Conservation (phyloP, 257 asterid genomes). For the Rehmannia glutinosa region DNA sequence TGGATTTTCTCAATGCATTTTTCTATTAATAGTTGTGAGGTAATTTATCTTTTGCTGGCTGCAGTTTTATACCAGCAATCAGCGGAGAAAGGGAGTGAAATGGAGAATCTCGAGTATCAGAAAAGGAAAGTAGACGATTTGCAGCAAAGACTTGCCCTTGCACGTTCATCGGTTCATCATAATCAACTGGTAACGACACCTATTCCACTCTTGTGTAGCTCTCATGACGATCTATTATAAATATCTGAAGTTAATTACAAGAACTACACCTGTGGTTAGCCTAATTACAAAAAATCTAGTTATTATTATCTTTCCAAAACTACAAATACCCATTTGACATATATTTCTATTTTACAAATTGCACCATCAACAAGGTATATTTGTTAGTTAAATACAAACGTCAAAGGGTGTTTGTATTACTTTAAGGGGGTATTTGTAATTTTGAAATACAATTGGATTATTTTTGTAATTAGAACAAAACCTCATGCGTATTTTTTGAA, state of each 20-base stretch:
- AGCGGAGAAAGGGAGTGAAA: constrained; percentile 70
- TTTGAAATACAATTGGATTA: background rate
- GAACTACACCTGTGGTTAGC: too few relatives aligned
- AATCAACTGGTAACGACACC: constrained; percentile 55
- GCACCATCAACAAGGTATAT: too few relatives aligned
- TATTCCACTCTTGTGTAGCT: too few relatives aligned
- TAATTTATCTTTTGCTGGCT: constrained; percentile 26
- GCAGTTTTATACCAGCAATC: constrained; percentile 83
- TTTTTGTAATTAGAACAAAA: background rate
- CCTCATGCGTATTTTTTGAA: too few relatives aligned
- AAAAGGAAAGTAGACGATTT: constrained; percentile 73
- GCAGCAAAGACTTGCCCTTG: constrained; percentile 61
- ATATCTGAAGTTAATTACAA: background rate
- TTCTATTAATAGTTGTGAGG: background rate
- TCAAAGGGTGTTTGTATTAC: background rate
- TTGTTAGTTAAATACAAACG: too few relatives aligned
- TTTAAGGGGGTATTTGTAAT: background rate
- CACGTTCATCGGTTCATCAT: constrained; percentile 65
- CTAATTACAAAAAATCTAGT: too few relatives aligned
- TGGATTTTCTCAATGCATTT: background rate
- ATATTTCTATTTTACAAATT: background rate
- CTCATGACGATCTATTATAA: background rate
- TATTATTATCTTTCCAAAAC: too few relatives aligned
- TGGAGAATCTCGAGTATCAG: constrained; percentile 66
- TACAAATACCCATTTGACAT: too few relatives aligned